Percentiles rank a stretch among this genome's conserved stretches.
These are phyloP conservation scores for Suhomyces bolitotheri DNA, from an alignment of 1,139 yeast species.

Conservation along the genomic window DNA sequence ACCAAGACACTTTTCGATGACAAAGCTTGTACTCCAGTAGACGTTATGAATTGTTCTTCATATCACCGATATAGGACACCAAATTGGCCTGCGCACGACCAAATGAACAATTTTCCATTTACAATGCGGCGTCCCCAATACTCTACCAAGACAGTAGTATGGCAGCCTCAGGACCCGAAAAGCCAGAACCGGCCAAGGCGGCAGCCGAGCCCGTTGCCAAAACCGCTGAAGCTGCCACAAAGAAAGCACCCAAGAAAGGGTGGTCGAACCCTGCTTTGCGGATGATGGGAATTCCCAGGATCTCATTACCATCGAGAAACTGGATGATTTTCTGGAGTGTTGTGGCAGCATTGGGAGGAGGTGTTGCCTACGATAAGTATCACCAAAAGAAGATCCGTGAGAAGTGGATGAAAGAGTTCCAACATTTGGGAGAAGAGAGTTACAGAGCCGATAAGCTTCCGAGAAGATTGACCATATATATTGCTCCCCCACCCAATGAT, in stretches of 20 bases:
- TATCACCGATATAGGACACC: too few relatives aligned
- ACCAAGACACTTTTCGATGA: not conserved
- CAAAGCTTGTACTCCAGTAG: too few relatives aligned
- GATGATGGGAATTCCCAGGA: conserved; percentile 81
- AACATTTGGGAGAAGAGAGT: conserved; percentile 42
- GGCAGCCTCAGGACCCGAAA: conserved; percentile 2
- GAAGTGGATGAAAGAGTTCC: conserved; percentile 65
- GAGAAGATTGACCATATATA: conserved; percentile 75
- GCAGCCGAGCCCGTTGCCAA: conserved; percentile 3
- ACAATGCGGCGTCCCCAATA: not conserved
- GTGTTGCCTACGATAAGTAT: conserved; percentile 73
- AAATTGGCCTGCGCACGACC: conserved; percentile 3
- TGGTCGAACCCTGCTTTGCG: conserved; percentile 84
- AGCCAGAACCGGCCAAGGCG: conserved; percentile 3
- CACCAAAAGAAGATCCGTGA: conserved; percentile 67
- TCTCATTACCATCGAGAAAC: conserved; percentile 83
- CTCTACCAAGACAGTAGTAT: not conserved
- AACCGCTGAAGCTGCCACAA: conserved; percentile 2
- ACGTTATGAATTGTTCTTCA: too few relatives aligned
- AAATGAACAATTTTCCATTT: conserved; percentile 2
- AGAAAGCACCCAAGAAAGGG: conserved; percentile 37
- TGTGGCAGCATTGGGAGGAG: conserved; percentile 65
- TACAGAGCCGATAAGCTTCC: conserved; percentile 52
- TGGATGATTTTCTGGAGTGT: conserved; percentile 91
- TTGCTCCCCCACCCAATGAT: conserved; percentile 97